Evolutionary conservation across 495 filamentous ascomycete genomes (phyloP).

Genomic region (Hapsidospora chrysogenum): DNA sequence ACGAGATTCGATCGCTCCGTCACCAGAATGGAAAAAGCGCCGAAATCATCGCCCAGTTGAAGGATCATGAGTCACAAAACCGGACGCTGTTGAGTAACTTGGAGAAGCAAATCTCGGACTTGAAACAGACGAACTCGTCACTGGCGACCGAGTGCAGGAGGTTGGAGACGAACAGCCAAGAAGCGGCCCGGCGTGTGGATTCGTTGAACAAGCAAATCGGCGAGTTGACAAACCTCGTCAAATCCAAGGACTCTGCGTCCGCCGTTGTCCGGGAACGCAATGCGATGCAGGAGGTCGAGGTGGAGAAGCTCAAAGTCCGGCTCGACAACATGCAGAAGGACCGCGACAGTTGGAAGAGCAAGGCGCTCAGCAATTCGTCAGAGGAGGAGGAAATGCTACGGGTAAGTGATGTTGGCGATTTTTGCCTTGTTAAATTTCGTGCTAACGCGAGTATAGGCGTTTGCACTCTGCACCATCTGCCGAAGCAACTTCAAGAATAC

Average conservation of each 20-base stretch:
- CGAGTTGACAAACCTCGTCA: conserved; percentile 55
- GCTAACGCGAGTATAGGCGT: conserved; percentile 34
- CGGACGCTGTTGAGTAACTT: conserved; percentile 51
- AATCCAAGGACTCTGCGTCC: conserved; percentile 53
- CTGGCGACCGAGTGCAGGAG: conserved; percentile 50
- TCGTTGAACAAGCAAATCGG: conserved; percentile 57
- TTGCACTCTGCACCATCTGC: conserved; percentile 84
- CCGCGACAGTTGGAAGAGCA: conserved; percentile 64
- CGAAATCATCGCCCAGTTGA: conserved; percentile 82
- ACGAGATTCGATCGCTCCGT: conserved; percentile 59
- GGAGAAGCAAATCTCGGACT: conserved; percentile 76
- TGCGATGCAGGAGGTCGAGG: conserved; percentile 41
- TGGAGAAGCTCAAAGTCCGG: conserved; percentile 53
- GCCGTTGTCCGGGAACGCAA: conserved; percentile 46
- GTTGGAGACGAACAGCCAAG: conserved; percentile 51
- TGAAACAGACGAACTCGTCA: conserved; percentile 53
- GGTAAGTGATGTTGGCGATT: conserved; percentile 33
- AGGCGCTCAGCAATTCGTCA: conserved; percentile 60
- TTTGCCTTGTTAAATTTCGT: neutral
- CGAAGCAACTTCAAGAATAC: conserved; percentile 85
- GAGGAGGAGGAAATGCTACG: conserved; percentile 69
- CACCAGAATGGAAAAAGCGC: conserved; percentile 77
- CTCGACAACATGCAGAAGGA: conserved; percentile 62
- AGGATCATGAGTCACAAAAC: conserved; percentile 63
- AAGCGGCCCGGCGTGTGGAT: conserved; percentile 50